phyloP scores from a whole-genome alignment of 2,329 filamentous ascomycete species.

The Aciculosporium take region DNA sequence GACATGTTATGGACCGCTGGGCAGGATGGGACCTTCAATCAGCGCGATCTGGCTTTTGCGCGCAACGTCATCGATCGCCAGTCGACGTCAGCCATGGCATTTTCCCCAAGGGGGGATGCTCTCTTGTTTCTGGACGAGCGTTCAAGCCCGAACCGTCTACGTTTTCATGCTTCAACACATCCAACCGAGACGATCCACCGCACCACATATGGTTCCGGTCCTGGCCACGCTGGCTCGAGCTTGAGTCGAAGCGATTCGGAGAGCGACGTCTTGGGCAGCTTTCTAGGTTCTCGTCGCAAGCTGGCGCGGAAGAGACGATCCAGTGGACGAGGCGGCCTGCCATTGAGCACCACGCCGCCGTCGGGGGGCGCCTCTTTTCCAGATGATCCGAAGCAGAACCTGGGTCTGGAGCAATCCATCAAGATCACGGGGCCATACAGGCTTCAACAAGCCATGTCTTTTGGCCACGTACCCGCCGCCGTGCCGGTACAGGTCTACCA shows the following conservation, averaged over 20 bases:
- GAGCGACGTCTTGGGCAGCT: conserved; percentile 47
- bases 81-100: conserved; percentile 45
- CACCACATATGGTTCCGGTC: conserved; percentile 33
- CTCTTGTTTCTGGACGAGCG: conserved; percentile 50
- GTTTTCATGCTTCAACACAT: conserved; percentile 23
- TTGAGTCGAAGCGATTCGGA: conserved; percentile 50
- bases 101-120: conserved; percentile 44
- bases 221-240: conserved; percentile 35
- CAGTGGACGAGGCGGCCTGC: conserved; percentile 27
- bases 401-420: conserved; percentile 44
- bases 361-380: conserved; percentile 18
- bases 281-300: conserved; percentile 35
- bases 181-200: conserved; percentile 22
- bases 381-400: conserved; percentile 24
- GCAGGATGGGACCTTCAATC: conserved; percentile 45
- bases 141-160: conserved; percentile 26
- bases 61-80: conserved; percentile 48
- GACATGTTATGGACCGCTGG: conserved; percentile 54
- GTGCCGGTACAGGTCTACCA: conserved; percentile 38
- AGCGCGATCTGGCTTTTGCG: conserved; percentile 51
- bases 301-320: conserved; percentile 26
- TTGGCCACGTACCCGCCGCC: conserved; percentile 40
- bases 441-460: conserved; percentile 48
- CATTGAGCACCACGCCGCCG: conserved; percentile 41
- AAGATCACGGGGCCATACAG: conserved; percentile 42